A percentile compares a stretch with the other conserved stretches of the same genome.
Evolutionary conservation across 2,329 filamentous ascomycete genomes (phyloP).

Genomic region (Phaeoacremonium minimum): DNA sequence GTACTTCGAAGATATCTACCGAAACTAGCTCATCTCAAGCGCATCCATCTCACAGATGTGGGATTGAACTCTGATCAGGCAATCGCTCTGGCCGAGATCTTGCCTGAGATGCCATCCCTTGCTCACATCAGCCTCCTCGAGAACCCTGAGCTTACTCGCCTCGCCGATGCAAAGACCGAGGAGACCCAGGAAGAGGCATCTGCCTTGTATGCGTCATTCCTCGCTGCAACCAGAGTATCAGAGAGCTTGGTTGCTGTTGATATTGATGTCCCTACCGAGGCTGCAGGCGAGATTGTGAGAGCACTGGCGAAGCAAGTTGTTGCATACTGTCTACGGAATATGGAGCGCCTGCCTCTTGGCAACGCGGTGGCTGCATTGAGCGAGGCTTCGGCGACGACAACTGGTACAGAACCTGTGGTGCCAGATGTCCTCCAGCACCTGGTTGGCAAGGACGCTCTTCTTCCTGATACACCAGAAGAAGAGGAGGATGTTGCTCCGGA

Average conservation of each 20-base stretch:
- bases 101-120: slow-evolving; percentile 76
- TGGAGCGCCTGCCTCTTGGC: slow-evolving; percentile 70
- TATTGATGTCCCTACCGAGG: slow-evolving; percentile 77
- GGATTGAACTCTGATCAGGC: slow-evolving; percentile 81
- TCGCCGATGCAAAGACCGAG: slow-evolving; percentile 74
- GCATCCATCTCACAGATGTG: slow-evolving; percentile 83
- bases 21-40: slow-evolving; percentile 70
- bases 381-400: slow-evolving; percentile 20
- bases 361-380: slow-evolving; percentile 38
- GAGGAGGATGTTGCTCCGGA: slow-evolving; percentile 71
- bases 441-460: slow-evolving; percentile 63
- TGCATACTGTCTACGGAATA: slow-evolving; percentile 87
- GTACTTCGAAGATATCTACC: slow-evolving; percentile 77
- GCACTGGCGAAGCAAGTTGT: slow-evolving; percentile 92
- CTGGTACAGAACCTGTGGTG: slow-evolving; percentile 36
- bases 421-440: slow-evolving; percentile 85
- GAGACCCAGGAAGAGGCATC: slow-evolving; percentile 87
- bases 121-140: slow-evolving; percentile 85
- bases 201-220: slow-evolving; percentile 85
- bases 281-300: slow-evolving; percentile 86
- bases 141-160: slow-evolving; percentile 66
- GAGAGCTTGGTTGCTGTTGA: slow-evolving; percentile 83
- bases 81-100: slow-evolving; percentile 83
- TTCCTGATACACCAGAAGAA: slow-evolving; percentile 48
- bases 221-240: slow-evolving; percentile 82